Percentiles rank a stretch among this genome's conserved stretches.
phyloP scores from a whole-genome alignment of 495 filamentous ascomycete genomes.

The Parathielavia hyrcaniae region DNA sequence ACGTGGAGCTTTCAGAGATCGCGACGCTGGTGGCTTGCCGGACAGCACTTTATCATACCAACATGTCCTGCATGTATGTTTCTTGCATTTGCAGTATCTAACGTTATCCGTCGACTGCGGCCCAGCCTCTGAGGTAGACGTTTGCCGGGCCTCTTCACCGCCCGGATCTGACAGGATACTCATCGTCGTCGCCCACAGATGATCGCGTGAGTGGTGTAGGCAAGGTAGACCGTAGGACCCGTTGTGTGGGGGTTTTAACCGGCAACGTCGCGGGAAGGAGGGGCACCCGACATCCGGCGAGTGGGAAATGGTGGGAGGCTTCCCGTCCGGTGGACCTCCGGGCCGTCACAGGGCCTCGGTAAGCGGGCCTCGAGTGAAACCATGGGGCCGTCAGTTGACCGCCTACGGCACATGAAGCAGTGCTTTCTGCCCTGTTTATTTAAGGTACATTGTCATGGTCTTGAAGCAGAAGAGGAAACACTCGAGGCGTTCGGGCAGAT shows the following conservation, averaged over 20 bases:
- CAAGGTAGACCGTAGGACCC: neutral
- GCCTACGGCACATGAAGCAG: slow-evolving; percentile 6
- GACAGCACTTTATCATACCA: neutral
- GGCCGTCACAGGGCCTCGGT: slow-evolving; percentile 1
- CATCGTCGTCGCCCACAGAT: neutral
- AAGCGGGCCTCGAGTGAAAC: slow-evolving; percentile 6
- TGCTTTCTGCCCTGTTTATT: neutral
- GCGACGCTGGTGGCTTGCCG: neutral
- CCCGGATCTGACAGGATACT: neutral
- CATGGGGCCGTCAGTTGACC: slow-evolving; percentile 9
- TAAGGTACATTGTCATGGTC: neutral
- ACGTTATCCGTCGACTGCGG: neutral
- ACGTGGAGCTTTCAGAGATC: neutral
- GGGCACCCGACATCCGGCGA: neutral
- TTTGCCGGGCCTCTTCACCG: neutral
- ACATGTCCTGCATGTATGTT: too few species aligned
- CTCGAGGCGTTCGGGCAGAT: neutral
- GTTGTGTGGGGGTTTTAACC: slow-evolving; percentile 1
- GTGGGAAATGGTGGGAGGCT: neutral
- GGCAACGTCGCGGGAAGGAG: neutral
- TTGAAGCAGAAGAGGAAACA: neutral
- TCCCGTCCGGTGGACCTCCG: neutral
- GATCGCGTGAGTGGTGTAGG: neutral
- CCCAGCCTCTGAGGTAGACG: neutral
- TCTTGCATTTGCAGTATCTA: neutral